These are phyloP conservation scores for Apiotrichum akiyoshidainum DNA, from an alignment of 1,284 basidiomycete species.

Conservation along the genomic window DNA sequence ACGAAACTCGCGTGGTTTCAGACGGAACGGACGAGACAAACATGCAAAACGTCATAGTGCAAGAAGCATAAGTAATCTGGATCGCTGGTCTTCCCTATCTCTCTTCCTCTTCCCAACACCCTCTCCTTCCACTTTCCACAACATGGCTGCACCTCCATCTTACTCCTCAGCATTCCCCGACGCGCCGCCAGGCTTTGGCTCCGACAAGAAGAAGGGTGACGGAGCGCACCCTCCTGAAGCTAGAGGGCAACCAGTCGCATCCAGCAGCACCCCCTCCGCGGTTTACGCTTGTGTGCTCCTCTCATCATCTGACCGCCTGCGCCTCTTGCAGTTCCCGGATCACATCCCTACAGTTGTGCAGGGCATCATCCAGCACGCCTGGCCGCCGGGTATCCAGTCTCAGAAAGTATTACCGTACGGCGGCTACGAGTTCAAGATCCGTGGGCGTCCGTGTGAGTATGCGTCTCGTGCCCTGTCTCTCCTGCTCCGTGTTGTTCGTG, in stretches of 20 bases:
- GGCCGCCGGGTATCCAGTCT: conserved; percentile 34
- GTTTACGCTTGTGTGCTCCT: conserved; percentile 3
- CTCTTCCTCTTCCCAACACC: neutral
- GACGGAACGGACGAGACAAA: too few species aligned
- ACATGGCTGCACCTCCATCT: neutral
- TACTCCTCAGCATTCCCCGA: neutral
- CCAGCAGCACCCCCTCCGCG: neutral
- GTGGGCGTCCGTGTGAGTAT: conserved; percentile 37
- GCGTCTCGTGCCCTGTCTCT: too few species aligned
- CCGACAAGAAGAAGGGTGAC: neutral
- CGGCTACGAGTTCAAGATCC: conserved; percentile 40
- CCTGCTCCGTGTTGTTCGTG: too few species aligned
- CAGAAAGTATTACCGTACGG: conserved; percentile 11
- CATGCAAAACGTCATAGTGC: too few species aligned
- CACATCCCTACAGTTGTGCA: neutral
- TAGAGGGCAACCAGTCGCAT: neutral
- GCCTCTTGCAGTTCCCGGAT: conserved; percentile 9
- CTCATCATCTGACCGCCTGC: conserved; percentile 4
- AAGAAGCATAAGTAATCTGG: too few species aligned
- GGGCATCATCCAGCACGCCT: conserved; percentile 12
- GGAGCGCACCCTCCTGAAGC: neutral
- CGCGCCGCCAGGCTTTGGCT: neutral
- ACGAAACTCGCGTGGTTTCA: too few species aligned
- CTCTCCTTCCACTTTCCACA: neutral
- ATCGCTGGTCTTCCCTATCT: too few species aligned